Evolutionary conservation across 2,329 filamentous ascomycete genomes (phyloP).

Genomic region (Beauveria australis): DNA sequence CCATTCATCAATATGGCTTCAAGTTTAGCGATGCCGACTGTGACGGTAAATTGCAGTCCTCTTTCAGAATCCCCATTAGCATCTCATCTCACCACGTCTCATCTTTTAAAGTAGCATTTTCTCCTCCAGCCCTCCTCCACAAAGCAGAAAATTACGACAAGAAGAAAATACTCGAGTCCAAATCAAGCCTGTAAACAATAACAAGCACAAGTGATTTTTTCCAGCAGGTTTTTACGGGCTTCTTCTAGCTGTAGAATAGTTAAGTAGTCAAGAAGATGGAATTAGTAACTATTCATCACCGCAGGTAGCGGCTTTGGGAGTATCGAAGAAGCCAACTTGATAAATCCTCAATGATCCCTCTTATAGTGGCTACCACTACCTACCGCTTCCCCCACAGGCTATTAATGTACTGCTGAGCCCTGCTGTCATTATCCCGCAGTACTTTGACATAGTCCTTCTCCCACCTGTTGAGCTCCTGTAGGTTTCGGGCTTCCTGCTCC

Average conservation of each 20-base stretch:
- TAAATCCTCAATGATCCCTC: too few species aligned
- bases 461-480: too few species aligned
- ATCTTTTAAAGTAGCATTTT: constrained; percentile 22
- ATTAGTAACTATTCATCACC: too few species aligned
- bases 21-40: neutral
- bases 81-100: constrained; percentile 26
- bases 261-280: too few species aligned
- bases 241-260: neutral
- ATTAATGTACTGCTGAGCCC: too few species aligned
- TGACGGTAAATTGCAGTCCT: constrained; percentile 21
- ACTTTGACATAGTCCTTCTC: too few species aligned
- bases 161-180: neutral
- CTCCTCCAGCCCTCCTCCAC: constrained; percentile 30
- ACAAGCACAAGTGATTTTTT: neutral
- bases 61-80: constrained; percentile 25
- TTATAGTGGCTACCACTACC: too few species aligned
- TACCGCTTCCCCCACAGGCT: too few species aligned
- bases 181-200: neutral
- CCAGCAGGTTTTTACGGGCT: neutral
- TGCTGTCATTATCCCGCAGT: too few species aligned
- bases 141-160: constrained; percentile 18
- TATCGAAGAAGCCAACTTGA: too few species aligned
- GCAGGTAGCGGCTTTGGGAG: too few species aligned
- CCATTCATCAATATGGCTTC: neutral
- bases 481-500: too few species aligned